Percentiles rank a stretch among this genome's conserved stretches.
Evolutionary conservation across 805 yeast species (phyloP).

Genomic region (Saturnispora halmiae): DNA sequence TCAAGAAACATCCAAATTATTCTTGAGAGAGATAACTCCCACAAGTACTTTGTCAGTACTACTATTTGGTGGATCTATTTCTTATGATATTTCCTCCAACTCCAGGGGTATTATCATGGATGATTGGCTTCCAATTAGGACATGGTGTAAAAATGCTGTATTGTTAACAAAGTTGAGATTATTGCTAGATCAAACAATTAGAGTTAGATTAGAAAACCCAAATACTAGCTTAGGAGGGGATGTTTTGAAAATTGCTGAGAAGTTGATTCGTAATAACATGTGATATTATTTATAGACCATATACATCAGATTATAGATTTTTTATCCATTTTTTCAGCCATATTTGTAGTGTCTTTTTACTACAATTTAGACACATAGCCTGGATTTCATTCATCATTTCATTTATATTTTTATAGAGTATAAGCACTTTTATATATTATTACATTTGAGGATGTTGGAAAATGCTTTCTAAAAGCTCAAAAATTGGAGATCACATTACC

Average conservation of each 20-base stretch:
- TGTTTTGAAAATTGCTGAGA: conserved; percentile 34
- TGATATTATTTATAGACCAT: too few species aligned
- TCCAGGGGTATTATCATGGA: conserved; percentile 83
- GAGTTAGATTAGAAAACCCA: conserved; percentile 37
- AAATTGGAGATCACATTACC: too few species aligned
- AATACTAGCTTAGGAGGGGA: conserved; percentile 26
- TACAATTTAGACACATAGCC: too few species aligned
- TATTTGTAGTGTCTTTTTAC: too few species aligned
- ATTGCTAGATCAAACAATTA: conserved; percentile 60
- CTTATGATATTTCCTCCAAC: conserved; percentile 45
- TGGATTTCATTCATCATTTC: too few species aligned
- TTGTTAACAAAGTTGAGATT: conserved; percentile 60
- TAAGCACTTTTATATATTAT: too few species aligned
- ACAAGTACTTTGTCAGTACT: conserved; percentile 60
- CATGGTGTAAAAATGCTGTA: conserved; percentile 94
- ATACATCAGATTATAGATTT: too few species aligned
- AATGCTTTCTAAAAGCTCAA: too few species aligned
- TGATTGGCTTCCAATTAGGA: conserved; percentile 80
- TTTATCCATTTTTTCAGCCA: too few species aligned
- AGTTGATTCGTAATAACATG: conserved; percentile 21
- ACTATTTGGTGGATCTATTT: conserved; percentile 71
- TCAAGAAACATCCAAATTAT: conserved; percentile 54
- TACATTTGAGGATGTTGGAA: too few species aligned
- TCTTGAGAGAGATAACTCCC: conserved; percentile 71
- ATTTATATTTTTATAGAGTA: too few species aligned